Percentiles rank a stretch among this genome's conserved stretches.
Evolutionary conservation across 176 grass and related monocot genomes (phyloP).

Genomic region (Oropetium thomaeum): DNA sequence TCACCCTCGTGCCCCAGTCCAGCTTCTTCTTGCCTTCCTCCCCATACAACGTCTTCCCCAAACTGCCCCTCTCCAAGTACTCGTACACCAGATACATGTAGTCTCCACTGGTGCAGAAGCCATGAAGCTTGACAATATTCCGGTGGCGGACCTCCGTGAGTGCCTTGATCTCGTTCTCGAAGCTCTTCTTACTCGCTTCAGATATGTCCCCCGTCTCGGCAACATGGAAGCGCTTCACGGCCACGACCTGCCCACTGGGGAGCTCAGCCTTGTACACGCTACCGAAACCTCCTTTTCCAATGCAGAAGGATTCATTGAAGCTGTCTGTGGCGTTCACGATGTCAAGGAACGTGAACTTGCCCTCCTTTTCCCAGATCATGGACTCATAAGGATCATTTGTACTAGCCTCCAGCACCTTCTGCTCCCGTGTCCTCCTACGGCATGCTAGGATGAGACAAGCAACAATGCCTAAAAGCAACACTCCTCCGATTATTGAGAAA

Average conservation of each 20-base stretch:
- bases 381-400: constrained; percentile 41
- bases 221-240: constrained; percentile 76
- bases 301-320: constrained; percentile 75
- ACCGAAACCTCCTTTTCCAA: constrained; percentile 90
- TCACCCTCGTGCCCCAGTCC: constrained; percentile 69
- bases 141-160: constrained; percentile 80
- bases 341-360: constrained; percentile 77
- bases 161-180: constrained; percentile 74
- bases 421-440: constrained; percentile 45
- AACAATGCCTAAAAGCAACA: constrained; percentile 42
- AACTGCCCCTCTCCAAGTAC: constrained; percentile 75
- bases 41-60: constrained; percentile 67
- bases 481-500: constrained; percentile 48
- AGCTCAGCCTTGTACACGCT: constrained; percentile 78
- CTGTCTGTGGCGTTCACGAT: constrained; percentile 76
- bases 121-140: constrained; percentile 86
- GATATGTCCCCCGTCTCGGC: constrained; percentile 42
- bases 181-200: constrained; percentile 65
- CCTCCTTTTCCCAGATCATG: constrained; percentile 87
- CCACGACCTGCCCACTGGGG: constrained; percentile 53
- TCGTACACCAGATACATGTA: constrained; percentile 87
- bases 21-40: constrained; percentile 61
- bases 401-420: constrained; percentile 41
- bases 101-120: constrained; percentile 66
- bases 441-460: constrained; percentile 41